Conservation (phyloP, 2,329 filamentous ascomycete species). For the Spiromastix sp. region DNA sequence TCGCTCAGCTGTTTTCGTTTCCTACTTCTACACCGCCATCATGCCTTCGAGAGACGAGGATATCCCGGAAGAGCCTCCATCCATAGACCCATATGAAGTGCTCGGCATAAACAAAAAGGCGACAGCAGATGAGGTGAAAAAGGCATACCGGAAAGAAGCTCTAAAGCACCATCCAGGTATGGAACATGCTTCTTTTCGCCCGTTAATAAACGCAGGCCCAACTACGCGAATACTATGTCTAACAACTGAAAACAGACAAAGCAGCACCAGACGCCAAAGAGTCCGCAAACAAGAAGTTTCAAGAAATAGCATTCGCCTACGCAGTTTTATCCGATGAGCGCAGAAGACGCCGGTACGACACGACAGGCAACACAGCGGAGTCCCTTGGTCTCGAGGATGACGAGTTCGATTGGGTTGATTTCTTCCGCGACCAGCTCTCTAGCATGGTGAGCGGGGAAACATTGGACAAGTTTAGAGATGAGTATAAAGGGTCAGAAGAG, state of each 20-base stretch:
- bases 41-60: slow-evolving; percentile 35
- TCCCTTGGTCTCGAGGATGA: slow-evolving; percentile 57
- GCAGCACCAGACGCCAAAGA: slow-evolving; percentile 56
- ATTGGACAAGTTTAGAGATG: slow-evolving; percentile 63
- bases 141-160: slow-evolving; percentile 82
- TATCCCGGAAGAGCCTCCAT: slow-evolving; percentile 49
- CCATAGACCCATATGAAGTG: slow-evolving; percentile 68
- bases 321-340: slow-evolving; percentile 77
- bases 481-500: slow-evolving; percentile 80
- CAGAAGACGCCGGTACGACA: slow-evolving; percentile 77
- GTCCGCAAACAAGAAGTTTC: slow-evolving; percentile 69
- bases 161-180: slow-evolving; percentile 77
- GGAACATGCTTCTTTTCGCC: slow-evolving; percentile 9
- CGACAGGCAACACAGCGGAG: slow-evolving; percentile 80
- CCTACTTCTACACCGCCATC: too few species aligned
- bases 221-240: slow-evolving; percentile 9
- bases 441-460: slow-evolving; percentile 63
- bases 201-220: too few species aligned
- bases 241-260: slow-evolving; percentile 53
- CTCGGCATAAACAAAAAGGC: slow-evolving; percentile 62
- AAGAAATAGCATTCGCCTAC: slow-evolving; percentile 86
- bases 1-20: too few species aligned
- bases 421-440: slow-evolving; percentile 75
- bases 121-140: slow-evolving; percentile 70
- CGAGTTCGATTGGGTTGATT: slow-evolving; percentile 83